Evolutionary conservation across 2,329 filamentous ascomycete genomes (phyloP), one percentile per base, ranked within the genome.

Genomic region (Polytolypa hystricis): DNA sequence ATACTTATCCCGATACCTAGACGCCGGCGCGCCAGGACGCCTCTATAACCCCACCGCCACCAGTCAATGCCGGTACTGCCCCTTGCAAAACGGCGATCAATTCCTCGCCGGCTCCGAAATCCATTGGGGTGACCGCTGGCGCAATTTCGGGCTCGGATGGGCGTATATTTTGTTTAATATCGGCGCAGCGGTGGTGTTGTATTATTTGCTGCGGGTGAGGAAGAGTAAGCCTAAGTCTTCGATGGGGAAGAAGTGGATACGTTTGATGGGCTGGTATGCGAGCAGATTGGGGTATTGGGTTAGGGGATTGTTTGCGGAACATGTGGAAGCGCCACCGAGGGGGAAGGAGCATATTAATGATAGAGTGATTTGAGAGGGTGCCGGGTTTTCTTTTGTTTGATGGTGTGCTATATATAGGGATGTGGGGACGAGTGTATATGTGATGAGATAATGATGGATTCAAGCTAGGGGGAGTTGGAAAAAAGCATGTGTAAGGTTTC

Each of bases 111-210:
- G 42, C 0, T 66, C 74, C 31, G 61, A 65, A 32, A 67, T 71
- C 38, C 52, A 64, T 40, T 83, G 79, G 51, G 52, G 44, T 18
- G 61, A 81, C 18, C 62, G 76, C 17, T 84, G 79, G 79, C 69
- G 78, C 39, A 80, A 84, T 53, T 79, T 79, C 51, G 79, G 76
- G 2, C 57, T 81, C 17, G 58, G 77, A 35, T 77, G 71, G 62
- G 68, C 64, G 0, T 80, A 73, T 41, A 66, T 77, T 38, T 52
- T 64, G 9, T 74, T 78, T 52, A 79, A 79, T 49, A 54, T 76
- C n/a, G 54, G 55, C 19, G 71, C 63, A 0, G 71, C 74, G 0
- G 53, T 79, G 28, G 52, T 61, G 2, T 50, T 78, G 23, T 79
- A 79, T 50, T 79, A 63, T 44, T 39, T 58, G 37, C 56, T 62